A percentile compares a stretch with the other conserved stretches of the same genome.
Conservation (phyloP, 768 basidiomycete species). For the Paxillus involutus region DNA sequence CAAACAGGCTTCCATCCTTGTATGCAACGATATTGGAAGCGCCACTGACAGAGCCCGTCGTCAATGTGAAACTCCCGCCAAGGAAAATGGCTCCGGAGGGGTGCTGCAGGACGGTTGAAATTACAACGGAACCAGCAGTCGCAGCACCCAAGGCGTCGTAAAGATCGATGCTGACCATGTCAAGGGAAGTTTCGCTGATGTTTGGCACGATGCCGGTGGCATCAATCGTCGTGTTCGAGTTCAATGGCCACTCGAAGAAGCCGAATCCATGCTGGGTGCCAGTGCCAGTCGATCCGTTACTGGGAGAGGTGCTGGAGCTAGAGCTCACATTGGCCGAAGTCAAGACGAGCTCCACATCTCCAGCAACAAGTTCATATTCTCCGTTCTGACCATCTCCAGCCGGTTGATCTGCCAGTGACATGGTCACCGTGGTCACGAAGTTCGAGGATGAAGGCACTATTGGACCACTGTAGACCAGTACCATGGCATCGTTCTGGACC, state of each 20-base stretch:
- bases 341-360: conserved; percentile 78
- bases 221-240: conserved; percentile 44
- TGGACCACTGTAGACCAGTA: conserved; percentile 77
- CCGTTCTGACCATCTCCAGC: conserved; percentile 61
- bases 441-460: conserved; percentile 70
- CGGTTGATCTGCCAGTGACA: conserved; percentile 70
- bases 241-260: conserved; percentile 85
- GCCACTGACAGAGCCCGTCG: conserved; percentile 53
- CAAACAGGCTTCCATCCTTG: conserved; percentile 53
- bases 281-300: conserved; percentile 31
- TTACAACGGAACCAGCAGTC: conserved; percentile 32
- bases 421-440: conserved; percentile 73
- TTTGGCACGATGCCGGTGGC: conserved; percentile 66
- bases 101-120: conserved; percentile 64
- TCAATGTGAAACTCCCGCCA: conserved; percentile 73
- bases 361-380: conserved; percentile 82
- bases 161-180: conserved; percentile 60
- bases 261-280: conserved; percentile 63
- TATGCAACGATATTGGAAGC: conserved; percentile 73
- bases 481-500: conserved; percentile 58
- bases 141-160: conserved; percentile 58
- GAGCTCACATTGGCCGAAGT: conserved; percentile 54
- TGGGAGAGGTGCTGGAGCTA: conserved; percentile 25
- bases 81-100: conserved; percentile 66
- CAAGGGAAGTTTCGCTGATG: conserved; percentile 65